Evolutionary conservation across 148 eudicot species (phyloP).

Genomic region (Agrostemma githago): DNA sequence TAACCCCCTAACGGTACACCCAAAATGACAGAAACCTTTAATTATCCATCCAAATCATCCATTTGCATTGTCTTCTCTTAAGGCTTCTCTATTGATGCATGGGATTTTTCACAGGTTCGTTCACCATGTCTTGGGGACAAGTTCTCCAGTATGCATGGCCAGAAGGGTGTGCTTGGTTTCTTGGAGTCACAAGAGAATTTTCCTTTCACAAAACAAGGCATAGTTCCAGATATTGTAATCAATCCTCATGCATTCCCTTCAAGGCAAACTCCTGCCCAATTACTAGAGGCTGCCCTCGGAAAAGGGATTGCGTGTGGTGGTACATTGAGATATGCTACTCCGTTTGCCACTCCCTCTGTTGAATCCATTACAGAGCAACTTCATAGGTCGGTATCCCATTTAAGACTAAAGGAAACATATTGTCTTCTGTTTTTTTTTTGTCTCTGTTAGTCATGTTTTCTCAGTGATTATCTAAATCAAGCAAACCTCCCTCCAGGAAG

Average conservation of each 20-base stretch:
- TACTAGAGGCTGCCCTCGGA: conserved; percentile 84
- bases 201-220: conserved; percentile 86
- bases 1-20: background rate
- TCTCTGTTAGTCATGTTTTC: background rate
- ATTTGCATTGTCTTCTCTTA: background rate
- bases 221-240: conserved; percentile 92
- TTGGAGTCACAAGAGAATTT: conserved; percentile 86
- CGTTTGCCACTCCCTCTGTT: conserved; percentile 75
- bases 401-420: background rate
- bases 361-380: conserved; percentile 88
- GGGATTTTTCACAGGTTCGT: conserved; percentile 53
- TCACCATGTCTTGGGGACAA: conserved; percentile 92
- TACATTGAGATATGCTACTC: conserved; percentile 69
- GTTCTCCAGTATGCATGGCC: conserved; percentile 97
- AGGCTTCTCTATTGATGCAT: background rate
- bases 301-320: conserved; percentile 89
- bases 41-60: background rate
- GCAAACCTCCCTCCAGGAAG: background rate
- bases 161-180: conserved; percentile 90
- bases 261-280: conserved; percentile 91
- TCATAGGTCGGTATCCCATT: conserved; percentile 53
- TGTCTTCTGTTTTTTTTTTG: background rate
- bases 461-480: background rate
- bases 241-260: conserved; percentile 99
- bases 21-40: background rate